These are phyloP conservation scores for Ilex aquifolium DNA, from an alignment of 257 asterid genomes.

Conservation along the genomic window DNA sequence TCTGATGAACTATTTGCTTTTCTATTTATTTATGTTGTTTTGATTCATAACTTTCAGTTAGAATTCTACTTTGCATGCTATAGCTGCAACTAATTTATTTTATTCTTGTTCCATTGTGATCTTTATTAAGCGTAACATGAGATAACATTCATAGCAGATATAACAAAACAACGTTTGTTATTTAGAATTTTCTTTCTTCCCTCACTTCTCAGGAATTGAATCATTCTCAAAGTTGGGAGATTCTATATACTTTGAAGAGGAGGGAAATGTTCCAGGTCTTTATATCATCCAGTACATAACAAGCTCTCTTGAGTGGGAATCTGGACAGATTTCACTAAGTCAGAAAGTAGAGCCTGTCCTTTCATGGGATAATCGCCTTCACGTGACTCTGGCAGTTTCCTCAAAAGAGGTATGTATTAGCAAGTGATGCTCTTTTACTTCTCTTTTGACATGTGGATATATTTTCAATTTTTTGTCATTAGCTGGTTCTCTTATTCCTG, in stretches of 20 bases:
- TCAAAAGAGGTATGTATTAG: constrained; percentile 27
- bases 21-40: too few species aligned
- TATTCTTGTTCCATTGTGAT: neutral
- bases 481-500: too few species aligned
- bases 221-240: constrained; percentile 94
- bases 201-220: constrained; percentile 48
- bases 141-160: too few species aligned
- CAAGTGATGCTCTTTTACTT: neutral
- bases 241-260: constrained; percentile 84
- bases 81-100: neutral
- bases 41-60: neutral
- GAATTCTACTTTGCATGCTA: neutral
- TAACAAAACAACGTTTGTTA: too few species aligned
- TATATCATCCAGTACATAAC: constrained; percentile 77
- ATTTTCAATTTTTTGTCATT: too few species aligned
- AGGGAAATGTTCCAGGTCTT: constrained; percentile 44
- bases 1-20: too few species aligned
- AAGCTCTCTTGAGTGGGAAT: constrained; percentile 63
- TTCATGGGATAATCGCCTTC: constrained; percentile 66
- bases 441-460: too few species aligned
- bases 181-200: neutral
- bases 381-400: constrained; percentile 36
- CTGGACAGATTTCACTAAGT: constrained; percentile 34
- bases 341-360: constrained; percentile 47
- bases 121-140: too few species aligned